These are phyloP conservation scores for Sclerotiophoma versabilis DNA, from an alignment of 2,329 filamentous ascomycete species.

Conservation along the genomic window DNA sequence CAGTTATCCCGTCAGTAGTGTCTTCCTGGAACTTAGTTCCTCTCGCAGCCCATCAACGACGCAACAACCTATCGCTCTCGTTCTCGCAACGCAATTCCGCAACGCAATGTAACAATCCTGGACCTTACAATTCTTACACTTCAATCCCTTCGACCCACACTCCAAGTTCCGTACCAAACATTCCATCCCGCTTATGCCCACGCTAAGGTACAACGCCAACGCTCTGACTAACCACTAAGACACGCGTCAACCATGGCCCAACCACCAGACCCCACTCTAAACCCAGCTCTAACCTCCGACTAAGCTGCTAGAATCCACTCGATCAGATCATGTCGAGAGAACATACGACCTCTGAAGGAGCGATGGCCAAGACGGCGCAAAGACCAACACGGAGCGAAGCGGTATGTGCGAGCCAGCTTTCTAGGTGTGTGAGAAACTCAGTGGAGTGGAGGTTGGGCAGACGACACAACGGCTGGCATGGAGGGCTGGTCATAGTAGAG, in stretches of 20 bases:
- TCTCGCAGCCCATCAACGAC: background rate
- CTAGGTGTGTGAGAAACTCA: conserved; percentile 2
- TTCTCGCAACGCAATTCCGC: background rate
- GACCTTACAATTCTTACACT: background rate
- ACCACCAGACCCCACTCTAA: conserved; percentile 9
- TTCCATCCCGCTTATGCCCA: conserved; percentile 17
- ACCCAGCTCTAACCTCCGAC: conserved; percentile 7
- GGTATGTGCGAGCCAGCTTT: background rate
- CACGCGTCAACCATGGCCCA: conserved; percentile 28
- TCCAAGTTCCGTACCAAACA: conserved; percentile 22
- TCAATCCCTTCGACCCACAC: conserved; percentile 18
- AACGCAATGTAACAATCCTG: background rate
- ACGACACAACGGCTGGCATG: conserved; percentile 5
- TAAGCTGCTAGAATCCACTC: conserved; percentile 1
- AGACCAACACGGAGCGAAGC: background rate
- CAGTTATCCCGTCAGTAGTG: background rate
- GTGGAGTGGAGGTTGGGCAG: conserved; percentile 20
- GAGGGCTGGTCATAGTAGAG: conserved; percentile 13
- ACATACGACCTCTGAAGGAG: conserved; percentile 19
- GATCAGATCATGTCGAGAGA: conserved; percentile 24
- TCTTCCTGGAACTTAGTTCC: background rate
- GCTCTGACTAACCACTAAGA: conserved; percentile 17
- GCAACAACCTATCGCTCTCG: background rate
- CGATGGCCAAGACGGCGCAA: background rate
- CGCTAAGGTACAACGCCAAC: conserved; percentile 15